Base-by-base conservation (phyloP, 2,329 filamentous ascomycete genomes). In the Sporothrix brasiliensis region DNA sequence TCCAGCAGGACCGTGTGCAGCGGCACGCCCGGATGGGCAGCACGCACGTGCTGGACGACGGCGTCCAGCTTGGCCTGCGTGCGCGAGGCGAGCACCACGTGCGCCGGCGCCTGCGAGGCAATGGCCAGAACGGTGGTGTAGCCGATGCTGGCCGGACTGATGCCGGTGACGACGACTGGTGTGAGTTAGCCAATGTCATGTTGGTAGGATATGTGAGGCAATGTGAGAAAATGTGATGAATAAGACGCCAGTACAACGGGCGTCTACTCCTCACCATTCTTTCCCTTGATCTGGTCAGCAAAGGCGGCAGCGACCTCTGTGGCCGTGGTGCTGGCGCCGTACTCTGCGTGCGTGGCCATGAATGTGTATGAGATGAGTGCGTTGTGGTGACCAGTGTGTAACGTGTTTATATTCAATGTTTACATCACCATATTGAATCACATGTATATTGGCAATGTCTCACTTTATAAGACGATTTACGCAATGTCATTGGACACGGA, bases 61-160 rank as follows among this genome's bases (percentile, higher is more conserved):
- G 76, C 74, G 27, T 83, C 78, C 5, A 85, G 73, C 72, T 83
- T 84, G 14, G 77, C 70, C 47, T 74, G 75, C 11, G 81, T 84
- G 19, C 84, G 81, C 2, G 84, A 84, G 1, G 78, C 82, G 14
- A 84, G 78, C 50, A 83, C 79, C 21, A 86, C 79, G 21, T 77
- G 76, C 0, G 75, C 75, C 0, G 83, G 82, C 3, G 74, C 74
- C 67, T 85, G 83, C 0, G 82, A 80, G 3, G 83, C 83, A 53
- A 85, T 80, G 21, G 81, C 80, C 13, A 80, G 69, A 3, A 79
- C 81, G 0, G 81, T 83, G 1, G 79, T 76, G 49, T 78, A 78
- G 13, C 82, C 82, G 13, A 84, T 80, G 49, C 82, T 79, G 10
- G 77, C 76, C 2, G 81, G 82, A 11, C 80, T 79, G 70, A 83